A percentile compares a stretch with the other conserved stretches of the same genome.
Evolutionary conservation across 1,284 basidiomycete genomes (phyloP).

Genomic region (Gomphus bonarii): DNA sequence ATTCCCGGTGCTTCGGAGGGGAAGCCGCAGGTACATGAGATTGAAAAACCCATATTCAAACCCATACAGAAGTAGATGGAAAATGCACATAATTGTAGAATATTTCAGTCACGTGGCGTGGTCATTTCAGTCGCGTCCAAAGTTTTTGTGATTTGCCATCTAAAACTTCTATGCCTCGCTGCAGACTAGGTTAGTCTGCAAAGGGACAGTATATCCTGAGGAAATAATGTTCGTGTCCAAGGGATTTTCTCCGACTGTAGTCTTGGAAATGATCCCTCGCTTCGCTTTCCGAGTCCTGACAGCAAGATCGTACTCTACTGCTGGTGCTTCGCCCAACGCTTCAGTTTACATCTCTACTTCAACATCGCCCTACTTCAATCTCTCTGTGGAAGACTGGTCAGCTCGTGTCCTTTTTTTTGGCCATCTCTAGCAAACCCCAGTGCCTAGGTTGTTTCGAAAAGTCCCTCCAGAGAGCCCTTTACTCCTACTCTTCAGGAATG

Average conservation of each 20-base stretch:
- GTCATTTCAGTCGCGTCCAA: not conserved
- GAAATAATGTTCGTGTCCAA: not conserved
- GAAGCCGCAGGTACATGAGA: slow-evolving; percentile 83
- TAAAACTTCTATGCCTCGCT: not conserved
- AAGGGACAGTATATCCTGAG: not conserved
- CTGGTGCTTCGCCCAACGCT: slow-evolving; percentile 23
- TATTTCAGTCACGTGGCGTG: slow-evolving; percentile 2
- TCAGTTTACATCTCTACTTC: slow-evolving; percentile 79
- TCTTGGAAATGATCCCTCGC: not conserved
- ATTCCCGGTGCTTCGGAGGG: slow-evolving; percentile 89
- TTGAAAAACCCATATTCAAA: slow-evolving; percentile 75
- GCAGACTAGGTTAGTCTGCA: not conserved
- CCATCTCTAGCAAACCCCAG: not conserved
- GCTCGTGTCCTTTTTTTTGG: slow-evolving; percentile 17
- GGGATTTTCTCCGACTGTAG: not conserved
- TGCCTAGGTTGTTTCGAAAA: slow-evolving; percentile 72
- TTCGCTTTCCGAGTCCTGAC: not conserved
- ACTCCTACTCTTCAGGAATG: slow-evolving; percentile 83
- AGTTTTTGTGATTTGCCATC: not conserved
- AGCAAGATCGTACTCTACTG: not conserved
- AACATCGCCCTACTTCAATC: slow-evolving; percentile 85
- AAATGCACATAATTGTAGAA: not conserved
- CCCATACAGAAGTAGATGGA: slow-evolving; percentile 57
- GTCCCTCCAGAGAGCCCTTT: slow-evolving; percentile 58
- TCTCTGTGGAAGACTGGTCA: slow-evolving; percentile 90